Base-by-base conservation (phyloP, 345 rosid genomes). In the Acer yangbiense region DNA sequence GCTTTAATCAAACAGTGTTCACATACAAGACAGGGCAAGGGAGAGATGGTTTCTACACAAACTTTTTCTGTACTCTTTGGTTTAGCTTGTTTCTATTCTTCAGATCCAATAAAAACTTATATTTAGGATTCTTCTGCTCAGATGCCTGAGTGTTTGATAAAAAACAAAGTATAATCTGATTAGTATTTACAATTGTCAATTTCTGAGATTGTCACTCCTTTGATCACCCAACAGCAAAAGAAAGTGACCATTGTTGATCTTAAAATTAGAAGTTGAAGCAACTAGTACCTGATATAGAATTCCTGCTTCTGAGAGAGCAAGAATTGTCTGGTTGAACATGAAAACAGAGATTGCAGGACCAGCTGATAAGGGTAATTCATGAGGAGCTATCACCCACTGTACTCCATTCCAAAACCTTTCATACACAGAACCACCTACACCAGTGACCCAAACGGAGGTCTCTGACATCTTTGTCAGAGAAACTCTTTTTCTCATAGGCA, bases 341-440 rank as follows among this genome's bases (percentile, higher is more conserved):
- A 88, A 82, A 46, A 86, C 87, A 20, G 84, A 85, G 54, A 77
- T 71, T 11, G 90, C 92, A 13, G 65, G 79, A 29, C 89, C 95
- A 18, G 89, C 86, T 18, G 83, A 72, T 27, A 77, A 0, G 5
- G 89, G 88, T 35, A 89, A 85, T 70, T 90, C 90, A 76, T 87
- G 95, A 9, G 91, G 96, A 9, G 91, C 93, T 65, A 87, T 76
- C 67, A 87, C 93, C 96, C 93, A 90, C 78, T 86, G 92, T 14
- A 90, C 90, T 71, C 93, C 90, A 84, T 91, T 91, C 93, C 93
- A 91, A 77, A 86, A 91, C 84, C 93, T 86, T 86, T 91, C 93
- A 62, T 89, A 87, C 76, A 88, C 85, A 3, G 88, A 82, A 52
- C 95, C 91, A 73, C 95, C 90, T 75, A 86, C 85, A 43, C 93